Conservation (phyloP, 495 filamentous ascomycete genomes). For the Aspergillus campestris region DNA sequence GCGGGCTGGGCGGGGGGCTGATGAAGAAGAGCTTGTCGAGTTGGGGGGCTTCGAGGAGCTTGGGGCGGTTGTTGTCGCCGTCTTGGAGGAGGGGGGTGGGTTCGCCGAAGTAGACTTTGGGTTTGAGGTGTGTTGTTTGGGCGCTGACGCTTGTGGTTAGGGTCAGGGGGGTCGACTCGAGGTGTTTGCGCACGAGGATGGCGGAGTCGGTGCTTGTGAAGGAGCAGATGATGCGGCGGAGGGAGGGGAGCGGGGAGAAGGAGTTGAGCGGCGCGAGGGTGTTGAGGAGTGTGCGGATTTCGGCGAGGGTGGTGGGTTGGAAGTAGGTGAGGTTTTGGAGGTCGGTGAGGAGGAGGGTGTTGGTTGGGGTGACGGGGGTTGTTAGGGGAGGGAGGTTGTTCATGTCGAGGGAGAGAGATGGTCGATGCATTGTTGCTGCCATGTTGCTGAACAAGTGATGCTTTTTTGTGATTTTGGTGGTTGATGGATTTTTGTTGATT, state of each 20-base stretch:
- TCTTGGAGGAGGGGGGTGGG: constrained; percentile 51
- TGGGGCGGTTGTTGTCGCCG: constrained; percentile 43
- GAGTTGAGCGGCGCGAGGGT: constrained; percentile 64
- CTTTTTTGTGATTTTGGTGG: too few relatives aligned
- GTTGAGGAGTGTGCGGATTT: constrained; percentile 63
- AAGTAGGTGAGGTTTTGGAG: constrained; percentile 73
- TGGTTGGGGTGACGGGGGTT: constrained; percentile 77
- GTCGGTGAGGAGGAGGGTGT: constrained; percentile 89
- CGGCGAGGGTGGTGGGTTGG: constrained; percentile 62
- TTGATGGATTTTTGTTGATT: too few relatives aligned
- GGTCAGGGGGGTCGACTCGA: constrained; percentile 62
- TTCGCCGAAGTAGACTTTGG: constrained; percentile 85
- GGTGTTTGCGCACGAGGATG: constrained; percentile 57
- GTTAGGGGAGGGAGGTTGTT: constrained; percentile 66
- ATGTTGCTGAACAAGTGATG: too few relatives aligned
- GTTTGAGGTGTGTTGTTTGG: constrained; percentile 33
- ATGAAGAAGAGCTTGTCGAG: constrained; percentile 94
- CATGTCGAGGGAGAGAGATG: constrained; percentile 73
- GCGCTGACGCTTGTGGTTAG: constrained; percentile 34
- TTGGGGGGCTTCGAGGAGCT: constrained; percentile 74
- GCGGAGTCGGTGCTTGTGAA: constrained; percentile 70
- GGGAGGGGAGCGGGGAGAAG: constrained; percentile 86
- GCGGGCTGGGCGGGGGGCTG: constrained; percentile 82
- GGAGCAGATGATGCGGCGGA: constrained; percentile 85
- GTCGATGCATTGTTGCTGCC: constrained; percentile 22